A percentile compares a stretch with the other conserved stretches of the same genome.
These are phyloP conservation scores for Coemansia sp. DNA, from an alignment of 371 early-diverging fungal species.

Conservation along the genomic window DNA sequence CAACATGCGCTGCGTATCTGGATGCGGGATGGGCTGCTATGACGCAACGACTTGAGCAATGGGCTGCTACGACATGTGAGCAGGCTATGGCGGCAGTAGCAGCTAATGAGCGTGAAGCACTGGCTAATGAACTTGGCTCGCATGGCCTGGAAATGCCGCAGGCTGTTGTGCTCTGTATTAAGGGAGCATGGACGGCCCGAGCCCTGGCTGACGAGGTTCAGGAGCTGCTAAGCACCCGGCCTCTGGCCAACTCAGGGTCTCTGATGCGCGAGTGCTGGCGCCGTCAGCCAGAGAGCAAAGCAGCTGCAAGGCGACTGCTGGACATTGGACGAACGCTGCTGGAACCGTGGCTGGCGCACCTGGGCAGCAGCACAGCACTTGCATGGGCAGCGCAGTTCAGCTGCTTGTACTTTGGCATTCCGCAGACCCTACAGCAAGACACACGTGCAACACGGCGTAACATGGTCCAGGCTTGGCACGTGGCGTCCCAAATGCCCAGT, in stretches of 20 bases:
- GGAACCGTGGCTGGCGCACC: slow-evolving; percentile 27
- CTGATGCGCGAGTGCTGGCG: slow-evolving; percentile 36
- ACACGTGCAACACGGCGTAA: slow-evolving; percentile 29
- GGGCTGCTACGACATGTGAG: background rate
- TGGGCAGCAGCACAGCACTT: slow-evolving; percentile 17
- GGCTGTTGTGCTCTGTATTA: slow-evolving; percentile 12
- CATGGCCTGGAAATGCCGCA: background rate
- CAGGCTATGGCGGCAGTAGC: background rate
- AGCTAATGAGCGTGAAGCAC: background rate
- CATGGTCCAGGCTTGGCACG: slow-evolving; percentile 34
- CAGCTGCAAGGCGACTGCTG: slow-evolving; percentile 9
- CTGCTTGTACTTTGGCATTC: slow-evolving; percentile 24
- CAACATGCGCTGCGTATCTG: slow-evolving; percentile 14
- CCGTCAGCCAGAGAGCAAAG: slow-evolving; percentile 2
- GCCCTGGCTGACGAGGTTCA: slow-evolving; percentile 14
- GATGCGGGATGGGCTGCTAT: slow-evolving; percentile 20
- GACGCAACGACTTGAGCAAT: slow-evolving; percentile 12
- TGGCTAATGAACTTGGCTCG: background rate
- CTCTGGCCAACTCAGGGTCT: background rate
- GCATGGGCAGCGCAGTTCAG: slow-evolving; percentile 27
- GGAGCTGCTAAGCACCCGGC: background rate
- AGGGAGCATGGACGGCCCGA: slow-evolving; percentile 30
- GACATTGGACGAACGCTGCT: slow-evolving; percentile 5
- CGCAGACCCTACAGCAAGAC: slow-evolving; percentile 11
- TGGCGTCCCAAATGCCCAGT: background rate